These are phyloP conservation scores for Leccinum olivaceopallidum DNA, from an alignment of 768 basidiomycete species.

Conservation along the genomic window DNA sequence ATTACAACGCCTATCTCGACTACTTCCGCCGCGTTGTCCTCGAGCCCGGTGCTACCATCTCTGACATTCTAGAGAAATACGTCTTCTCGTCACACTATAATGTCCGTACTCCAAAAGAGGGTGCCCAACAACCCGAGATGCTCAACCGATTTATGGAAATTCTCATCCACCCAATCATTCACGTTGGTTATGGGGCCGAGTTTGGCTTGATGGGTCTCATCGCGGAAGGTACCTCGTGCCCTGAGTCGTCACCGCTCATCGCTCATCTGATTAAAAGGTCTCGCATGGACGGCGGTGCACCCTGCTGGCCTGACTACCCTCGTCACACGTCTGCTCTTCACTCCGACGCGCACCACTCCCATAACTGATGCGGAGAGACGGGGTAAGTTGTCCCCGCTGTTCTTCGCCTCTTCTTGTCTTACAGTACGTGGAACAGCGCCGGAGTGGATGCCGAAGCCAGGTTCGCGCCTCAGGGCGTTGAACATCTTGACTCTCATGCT, in stretches of 20 bases:
- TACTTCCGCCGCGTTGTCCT: slow-evolving; percentile 34
- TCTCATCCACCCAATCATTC: slow-evolving; percentile 66
- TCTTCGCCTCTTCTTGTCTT: neutral
- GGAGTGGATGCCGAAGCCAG: slow-evolving; percentile 26
- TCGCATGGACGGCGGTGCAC: slow-evolving; percentile 57
- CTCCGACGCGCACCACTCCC: slow-evolving; percentile 20
- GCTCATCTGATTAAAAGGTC: slow-evolving; percentile 40
- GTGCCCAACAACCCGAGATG: slow-evolving; percentile 51
- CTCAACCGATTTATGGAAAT: slow-evolving; percentile 58
- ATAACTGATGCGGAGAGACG: slow-evolving; percentile 23
- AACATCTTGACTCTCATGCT: slow-evolving; percentile 56
- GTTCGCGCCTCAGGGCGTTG: slow-evolving; percentile 44
- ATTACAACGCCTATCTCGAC: slow-evolving; percentile 35
- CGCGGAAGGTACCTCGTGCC: slow-evolving; percentile 39
- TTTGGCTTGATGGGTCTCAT: slow-evolving; percentile 62
- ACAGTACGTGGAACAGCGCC: slow-evolving; percentile 16
- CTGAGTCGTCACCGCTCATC: neutral
- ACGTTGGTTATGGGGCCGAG: slow-evolving; percentile 62
- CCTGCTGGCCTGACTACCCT: slow-evolving; percentile 35
- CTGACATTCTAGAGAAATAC: slow-evolving; percentile 55
- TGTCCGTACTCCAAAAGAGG: slow-evolving; percentile 30
- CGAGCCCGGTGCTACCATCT: slow-evolving; percentile 30
- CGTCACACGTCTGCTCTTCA: slow-evolving; percentile 36
- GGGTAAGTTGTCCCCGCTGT: slow-evolving; percentile 5
- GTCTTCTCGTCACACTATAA: slow-evolving; percentile 58